Evolutionary conservation across 768 basidiomycete species (phyloP).

Genomic region (Trametes sanguinea): DNA sequence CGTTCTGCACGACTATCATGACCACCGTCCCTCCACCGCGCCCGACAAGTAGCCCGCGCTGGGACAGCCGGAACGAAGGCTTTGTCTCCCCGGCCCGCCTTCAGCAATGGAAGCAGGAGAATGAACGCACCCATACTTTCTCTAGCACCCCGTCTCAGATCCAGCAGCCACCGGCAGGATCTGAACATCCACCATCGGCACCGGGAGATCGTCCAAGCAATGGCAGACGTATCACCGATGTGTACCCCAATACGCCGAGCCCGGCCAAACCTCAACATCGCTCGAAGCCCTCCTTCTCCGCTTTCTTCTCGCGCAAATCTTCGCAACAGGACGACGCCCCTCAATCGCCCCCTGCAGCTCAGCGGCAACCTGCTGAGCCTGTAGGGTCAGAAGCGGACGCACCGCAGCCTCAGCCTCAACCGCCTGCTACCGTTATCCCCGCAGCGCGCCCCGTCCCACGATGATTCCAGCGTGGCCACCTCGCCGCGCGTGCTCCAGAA

Average conservation of each 20-base stretch:
- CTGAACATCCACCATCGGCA: not conserved
- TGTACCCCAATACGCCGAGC: not conserved
- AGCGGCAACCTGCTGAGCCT: not conserved
- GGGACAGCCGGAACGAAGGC: constrained; percentile 39
- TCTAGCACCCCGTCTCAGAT: constrained; percentile 21
- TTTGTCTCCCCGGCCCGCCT: constrained; percentile 41
- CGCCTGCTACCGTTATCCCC: not conserved
- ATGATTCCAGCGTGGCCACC: not conserved
- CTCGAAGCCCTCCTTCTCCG: constrained; percentile 21
- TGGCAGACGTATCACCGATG: constrained; percentile 3
- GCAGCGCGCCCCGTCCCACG: constrained; percentile 8
- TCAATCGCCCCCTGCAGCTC: not conserved
- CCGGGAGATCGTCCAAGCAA: constrained; percentile 5
- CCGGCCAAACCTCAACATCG: constrained; percentile 18
- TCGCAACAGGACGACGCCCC: constrained; percentile 7
- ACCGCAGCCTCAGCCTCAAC: not conserved
- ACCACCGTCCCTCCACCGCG: constrained; percentile 22
- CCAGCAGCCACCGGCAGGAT: constrained; percentile 11
- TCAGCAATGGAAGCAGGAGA: constrained; percentile 35
- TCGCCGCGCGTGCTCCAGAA: constrained; percentile 16
- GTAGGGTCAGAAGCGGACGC: not conserved
- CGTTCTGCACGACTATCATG: constrained; percentile 15
- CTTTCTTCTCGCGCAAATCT: constrained; percentile 23
- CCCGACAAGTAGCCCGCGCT: constrained; percentile 33
- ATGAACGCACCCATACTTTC: constrained; percentile 30